Evolutionary conservation across 2,329 filamentous ascomycete genomes (phyloP).

Genomic region (Phaeoacremonium minimum): DNA sequence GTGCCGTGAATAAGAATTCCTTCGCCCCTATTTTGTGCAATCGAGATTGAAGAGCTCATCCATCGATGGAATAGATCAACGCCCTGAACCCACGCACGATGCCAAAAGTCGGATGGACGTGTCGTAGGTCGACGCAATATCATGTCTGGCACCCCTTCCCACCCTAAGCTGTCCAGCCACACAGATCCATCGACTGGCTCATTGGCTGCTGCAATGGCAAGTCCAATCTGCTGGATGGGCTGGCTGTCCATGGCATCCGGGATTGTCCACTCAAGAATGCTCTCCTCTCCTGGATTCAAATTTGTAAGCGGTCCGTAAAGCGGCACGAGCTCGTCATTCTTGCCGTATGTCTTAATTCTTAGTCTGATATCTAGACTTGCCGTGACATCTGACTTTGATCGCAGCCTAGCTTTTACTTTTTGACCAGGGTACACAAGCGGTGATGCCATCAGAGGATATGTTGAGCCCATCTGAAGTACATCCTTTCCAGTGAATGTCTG

Average conservation of each 20-base stretch:
- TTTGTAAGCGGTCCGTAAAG: constrained; percentile 1
- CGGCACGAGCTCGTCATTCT: constrained; percentile 4
- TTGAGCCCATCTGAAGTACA: constrained; percentile 9
- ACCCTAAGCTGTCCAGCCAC: constrained; percentile 15
- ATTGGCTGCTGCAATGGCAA: constrained; percentile 8
- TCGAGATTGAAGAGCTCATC: constrained; percentile 12
- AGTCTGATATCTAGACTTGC: constrained; percentile 1
- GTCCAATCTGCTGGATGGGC: constrained; percentile 19
- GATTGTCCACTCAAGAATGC: constrained; percentile 14
- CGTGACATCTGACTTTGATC: constrained; percentile 1
- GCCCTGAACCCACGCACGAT: constrained; percentile 19
- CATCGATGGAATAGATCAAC: constrained; percentile 15
- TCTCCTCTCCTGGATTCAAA: constrained; percentile 5
- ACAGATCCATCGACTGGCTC: constrained; percentile 9
- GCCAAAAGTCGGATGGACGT: constrained; percentile 15
- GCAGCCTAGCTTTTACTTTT: constrained; percentile 11
- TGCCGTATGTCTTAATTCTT: constrained; percentile 11
- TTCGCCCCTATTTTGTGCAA: constrained; percentile 22
- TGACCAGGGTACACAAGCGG: constrained; percentile 23
- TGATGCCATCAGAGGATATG: constrained; percentile 18
- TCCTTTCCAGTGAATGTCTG: constrained; percentile 19
- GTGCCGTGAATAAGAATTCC: constrained; percentile 25
- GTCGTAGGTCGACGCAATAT: constrained; percentile 4
- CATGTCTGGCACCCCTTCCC: constrained; percentile 12
- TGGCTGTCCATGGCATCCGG: constrained; percentile 14